Percentiles rank a stretch among this genome's conserved stretches.
phyloP scores from a whole-genome alignment of 495 filamentous ascomycete species.

The Daldinia grandis region DNA sequence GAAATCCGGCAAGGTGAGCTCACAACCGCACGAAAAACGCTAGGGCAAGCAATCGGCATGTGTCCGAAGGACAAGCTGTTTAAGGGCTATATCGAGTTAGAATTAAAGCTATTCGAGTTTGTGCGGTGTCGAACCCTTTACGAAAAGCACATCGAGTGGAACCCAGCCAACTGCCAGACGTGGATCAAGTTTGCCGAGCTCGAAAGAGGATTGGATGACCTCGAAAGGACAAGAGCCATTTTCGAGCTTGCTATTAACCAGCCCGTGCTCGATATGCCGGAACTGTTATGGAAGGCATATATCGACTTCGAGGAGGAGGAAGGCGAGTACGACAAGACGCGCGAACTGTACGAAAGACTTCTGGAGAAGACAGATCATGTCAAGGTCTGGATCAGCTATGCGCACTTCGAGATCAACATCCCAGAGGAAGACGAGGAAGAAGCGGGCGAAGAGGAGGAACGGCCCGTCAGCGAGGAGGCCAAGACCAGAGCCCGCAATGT shows the following conservation, averaged over 20 bases:
- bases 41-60: constrained; percentile 90
- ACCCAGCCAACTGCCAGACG: constrained; percentile 84
- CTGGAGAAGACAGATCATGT: constrained; percentile 94
- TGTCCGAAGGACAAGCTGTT: constrained; percentile 96
- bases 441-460: constrained; percentile 63
- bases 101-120: constrained; percentile 93
- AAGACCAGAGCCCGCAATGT: constrained; percentile 81
- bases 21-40: constrained; percentile 79
- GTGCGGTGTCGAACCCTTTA: constrained; percentile 87
- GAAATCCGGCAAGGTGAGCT: constrained; percentile 89
- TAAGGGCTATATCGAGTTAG: constrained; percentile 89
- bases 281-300: constrained; percentile 95
- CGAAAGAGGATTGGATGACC: constrained; percentile 87
- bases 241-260: constrained; percentile 91
- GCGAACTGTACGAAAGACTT: constrained; percentile 88
- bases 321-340: constrained; percentile 82
- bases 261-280: constrained; percentile 92
- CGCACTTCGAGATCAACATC: constrained; percentile 93
- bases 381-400: constrained; percentile 98
- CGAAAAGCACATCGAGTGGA: constrained; percentile 92
- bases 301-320: constrained; percentile 98
- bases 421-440: constrained; percentile 67
- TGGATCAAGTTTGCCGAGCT: constrained; percentile 97
- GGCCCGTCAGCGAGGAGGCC: constrained; percentile 80
- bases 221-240: constrained; percentile 86